Base-by-base conservation (phyloP, 1,284 basidiomycete species). In the Naganishia albida region DNA sequence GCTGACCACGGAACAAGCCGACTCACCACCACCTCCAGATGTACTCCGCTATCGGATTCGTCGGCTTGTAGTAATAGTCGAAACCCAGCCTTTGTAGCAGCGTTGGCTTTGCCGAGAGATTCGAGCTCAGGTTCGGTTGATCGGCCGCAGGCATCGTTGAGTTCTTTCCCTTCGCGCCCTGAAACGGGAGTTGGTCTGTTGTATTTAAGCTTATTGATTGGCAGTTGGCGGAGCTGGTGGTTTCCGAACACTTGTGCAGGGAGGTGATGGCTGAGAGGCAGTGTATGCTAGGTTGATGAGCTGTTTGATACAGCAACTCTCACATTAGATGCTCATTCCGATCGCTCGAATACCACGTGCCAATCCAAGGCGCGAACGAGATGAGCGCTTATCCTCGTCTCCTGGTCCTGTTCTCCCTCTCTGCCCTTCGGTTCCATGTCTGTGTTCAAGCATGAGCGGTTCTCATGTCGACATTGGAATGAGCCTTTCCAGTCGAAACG, bases 1-100 rank as follows among this genome's bases (percentile, higher is more conserved):
- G 13, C 46, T 23, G 12, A 12, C n/a, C 6, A n/a, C 20, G 20
- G n/a, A 3, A 25, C 8, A 25, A 1, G 2, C 1, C n/a, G 16
- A 50, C 46, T 60, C 39, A 60, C 57, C 49, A 34, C 38, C 46
- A 50, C 39, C 57, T 39, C 57, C 57, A 60, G 16, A 60, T 48
- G 25, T 60, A 60, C 46, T 50, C 20, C 8, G 57, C 46, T 40
- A 60, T 50, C 39, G 57, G 57, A 25, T 60, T 60, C 15, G 46
- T 50, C 20, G 57, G 57, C 25, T 49, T 49, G 34, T 60, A 49
- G 46, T 60, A 60, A n/a, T 60, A 60, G 46, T 60, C 57, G 8
- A 60, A 34, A 10, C 57, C 57, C 34, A 60, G 34, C 10, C 57
- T 30, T n/a, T 60, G 57, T 7, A 60, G 30, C 34, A 60, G 20